Evolutionary conservation across 2,329 filamentous ascomycete species (phyloP).

Genomic region (Diaporthe citri): DNA sequence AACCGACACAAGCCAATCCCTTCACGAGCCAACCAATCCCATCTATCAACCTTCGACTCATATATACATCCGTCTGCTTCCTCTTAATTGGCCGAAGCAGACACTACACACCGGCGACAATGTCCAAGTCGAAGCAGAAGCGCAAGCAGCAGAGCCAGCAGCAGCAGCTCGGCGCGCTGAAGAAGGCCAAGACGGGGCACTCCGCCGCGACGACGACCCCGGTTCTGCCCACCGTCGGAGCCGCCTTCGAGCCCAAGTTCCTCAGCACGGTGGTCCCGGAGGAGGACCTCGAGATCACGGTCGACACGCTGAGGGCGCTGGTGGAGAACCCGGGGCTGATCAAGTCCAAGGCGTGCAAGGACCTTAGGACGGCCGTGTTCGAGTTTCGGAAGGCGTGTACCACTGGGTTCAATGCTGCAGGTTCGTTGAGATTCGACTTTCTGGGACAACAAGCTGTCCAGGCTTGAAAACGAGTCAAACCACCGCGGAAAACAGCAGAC

Average conservation of each 20-base stretch:
- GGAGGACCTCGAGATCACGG: constrained; percentile 39
- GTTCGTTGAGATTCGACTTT: too few relatives aligned
- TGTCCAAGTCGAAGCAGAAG: constrained; percentile 39
- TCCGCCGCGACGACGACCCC: background rate
- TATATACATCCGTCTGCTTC: background rate
- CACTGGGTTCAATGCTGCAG: constrained; percentile 71
- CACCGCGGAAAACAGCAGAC: background rate
- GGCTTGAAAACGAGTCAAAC: background rate
- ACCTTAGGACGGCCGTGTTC: constrained; percentile 75
- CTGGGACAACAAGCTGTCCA: too few relatives aligned
- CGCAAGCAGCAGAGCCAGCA: constrained; percentile 36
- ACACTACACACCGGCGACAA: background rate
- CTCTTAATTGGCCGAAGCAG: background rate
- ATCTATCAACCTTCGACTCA: background rate
- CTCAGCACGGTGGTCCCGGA: constrained; percentile 38
- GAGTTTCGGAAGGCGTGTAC: constrained; percentile 78
- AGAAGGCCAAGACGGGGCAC: constrained; percentile 35
- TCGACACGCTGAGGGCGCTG: constrained; percentile 37
- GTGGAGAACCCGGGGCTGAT: constrained; percentile 69
- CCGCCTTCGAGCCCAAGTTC: constrained; percentile 27
- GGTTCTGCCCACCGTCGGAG: constrained; percentile 25
- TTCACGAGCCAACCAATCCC: background rate
- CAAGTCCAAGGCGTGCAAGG: constrained; percentile 77
- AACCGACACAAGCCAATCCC: background rate
- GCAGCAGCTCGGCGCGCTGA: constrained; percentile 31